Conservation (phyloP, 352 stramenopile genomes). For the Phytophthora cryptogea region DNA sequence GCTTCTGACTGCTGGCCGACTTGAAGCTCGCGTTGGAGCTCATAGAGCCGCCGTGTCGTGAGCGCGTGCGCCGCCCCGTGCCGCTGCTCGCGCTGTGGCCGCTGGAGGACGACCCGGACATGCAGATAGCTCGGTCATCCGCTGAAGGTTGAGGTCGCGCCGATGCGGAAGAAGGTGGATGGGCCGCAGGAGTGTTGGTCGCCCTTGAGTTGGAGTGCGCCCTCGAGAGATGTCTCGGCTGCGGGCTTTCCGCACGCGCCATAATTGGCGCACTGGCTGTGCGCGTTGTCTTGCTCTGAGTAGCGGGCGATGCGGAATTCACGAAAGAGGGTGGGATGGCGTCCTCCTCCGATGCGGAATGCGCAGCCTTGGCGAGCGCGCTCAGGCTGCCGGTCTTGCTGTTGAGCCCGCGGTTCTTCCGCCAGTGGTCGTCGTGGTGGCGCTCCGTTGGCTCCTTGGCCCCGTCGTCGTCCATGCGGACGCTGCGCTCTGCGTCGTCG, state of each 20-base stretch:
- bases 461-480: slow-evolving; percentile 18
- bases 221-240: slow-evolving; percentile 12
- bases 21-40: slow-evolving; percentile 23
- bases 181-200: not conserved
- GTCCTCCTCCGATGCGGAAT: slow-evolving; percentile 1
- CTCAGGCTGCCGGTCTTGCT: slow-evolving; percentile 29
- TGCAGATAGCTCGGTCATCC: slow-evolving; percentile 12
- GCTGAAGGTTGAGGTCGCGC: not conserved
- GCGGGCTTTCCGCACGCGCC: slow-evolving; percentile 7
- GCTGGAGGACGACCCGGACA: slow-evolving; percentile 20
- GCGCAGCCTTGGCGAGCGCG: not conserved
- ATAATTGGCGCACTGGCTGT: slow-evolving; percentile 10
- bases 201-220: not conserved
- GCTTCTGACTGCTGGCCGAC: slow-evolving; percentile 19
- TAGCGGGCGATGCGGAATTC: slow-evolving; percentile 1
- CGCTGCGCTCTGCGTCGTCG: slow-evolving; percentile 23
- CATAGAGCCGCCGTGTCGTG: slow-evolving; percentile 21
- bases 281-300: slow-evolving; percentile 4
- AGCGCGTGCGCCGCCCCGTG: slow-evolving; percentile 15
- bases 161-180: not conserved
- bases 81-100: slow-evolving; percentile 19
- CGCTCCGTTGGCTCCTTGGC: slow-evolving; percentile 5
- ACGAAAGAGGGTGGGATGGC: slow-evolving; percentile 11
- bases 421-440: slow-evolving; percentile 20
- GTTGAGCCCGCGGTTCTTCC: slow-evolving; percentile 26